A percentile compares a stretch with the other conserved stretches of the same genome.
Conservation (phyloP, 768 basidiomycete species). For the Sporobolomyces phaffii region DNA sequence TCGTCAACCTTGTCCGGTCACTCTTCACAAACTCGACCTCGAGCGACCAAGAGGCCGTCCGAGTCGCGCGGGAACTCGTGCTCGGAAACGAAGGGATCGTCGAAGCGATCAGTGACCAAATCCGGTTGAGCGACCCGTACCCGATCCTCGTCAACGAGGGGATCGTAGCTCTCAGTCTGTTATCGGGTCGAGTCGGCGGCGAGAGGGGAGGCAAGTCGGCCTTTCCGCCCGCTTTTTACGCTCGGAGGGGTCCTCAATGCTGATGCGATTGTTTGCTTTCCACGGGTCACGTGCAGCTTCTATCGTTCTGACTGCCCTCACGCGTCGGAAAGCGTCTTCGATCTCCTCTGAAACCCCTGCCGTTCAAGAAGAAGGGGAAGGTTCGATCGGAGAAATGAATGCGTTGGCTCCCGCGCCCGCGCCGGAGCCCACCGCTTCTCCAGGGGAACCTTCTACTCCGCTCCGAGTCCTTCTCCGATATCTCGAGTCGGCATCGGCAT, state of each 20-base stretch:
- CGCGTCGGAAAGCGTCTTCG: conserved; percentile 50
- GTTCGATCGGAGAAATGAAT: too few species aligned
- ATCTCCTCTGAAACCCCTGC: conserved; percentile 48
- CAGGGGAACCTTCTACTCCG: conserved; percentile 45
- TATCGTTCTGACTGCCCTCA: conserved; percentile 60
- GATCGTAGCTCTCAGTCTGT: conserved; percentile 69
- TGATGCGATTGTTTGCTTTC: background rate
- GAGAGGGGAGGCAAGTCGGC: conserved; percentile 53
- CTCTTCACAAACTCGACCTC: conserved; percentile 22
- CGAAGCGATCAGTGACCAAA: conserved; percentile 61
- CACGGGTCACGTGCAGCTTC: conserved; percentile 49
- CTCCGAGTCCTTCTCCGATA: conserved; percentile 57
- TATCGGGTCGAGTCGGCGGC: conserved; percentile 55
- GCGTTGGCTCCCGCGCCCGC: too few species aligned
- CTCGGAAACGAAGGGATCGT: conserved; percentile 56
- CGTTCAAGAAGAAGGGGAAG: too few species aligned
- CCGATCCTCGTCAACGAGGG: conserved; percentile 84
- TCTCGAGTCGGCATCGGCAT: conserved; percentile 51
- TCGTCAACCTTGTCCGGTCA: conserved; percentile 58
- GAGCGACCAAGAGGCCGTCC: conserved; percentile 42
- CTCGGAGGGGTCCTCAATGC: conserved; percentile 14
- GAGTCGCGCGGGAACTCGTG: conserved; percentile 47
- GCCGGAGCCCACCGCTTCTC: conserved; percentile 7
- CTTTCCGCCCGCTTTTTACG: background rate
- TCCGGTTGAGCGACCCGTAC: conserved; percentile 70